Conservation (phyloP, 139 green algal genomes). For the Chlamydomonas incerta region DNA sequence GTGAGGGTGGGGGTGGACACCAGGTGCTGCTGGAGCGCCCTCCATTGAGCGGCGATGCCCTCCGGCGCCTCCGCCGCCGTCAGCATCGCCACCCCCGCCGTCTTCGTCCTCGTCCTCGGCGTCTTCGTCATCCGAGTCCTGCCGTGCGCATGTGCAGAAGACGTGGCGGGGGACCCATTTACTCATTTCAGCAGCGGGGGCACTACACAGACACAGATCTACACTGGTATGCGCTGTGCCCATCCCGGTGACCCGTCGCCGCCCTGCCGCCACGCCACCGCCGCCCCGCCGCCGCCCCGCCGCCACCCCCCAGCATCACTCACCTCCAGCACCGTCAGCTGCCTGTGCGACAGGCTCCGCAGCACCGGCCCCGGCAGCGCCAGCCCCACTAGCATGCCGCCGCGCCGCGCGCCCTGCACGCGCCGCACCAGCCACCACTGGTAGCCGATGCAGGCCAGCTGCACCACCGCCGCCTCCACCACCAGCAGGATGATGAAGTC, state of each 20-base stretch:
- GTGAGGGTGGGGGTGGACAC: no score
- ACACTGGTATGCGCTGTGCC: no score
- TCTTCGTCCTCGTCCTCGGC: slow-evolving; percentile 1
- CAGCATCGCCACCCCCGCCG: background rate
- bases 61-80: background rate
- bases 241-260: no score
- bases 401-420: slow-evolving; percentile 4
- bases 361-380: slow-evolving; percentile 41
- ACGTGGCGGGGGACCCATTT: no score
- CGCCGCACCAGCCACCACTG: background rate
- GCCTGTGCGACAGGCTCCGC: slow-evolving; percentile 16
- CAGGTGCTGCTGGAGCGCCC: background rate
- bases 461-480: slow-evolving; percentile 19
- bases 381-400: slow-evolving; percentile 20
- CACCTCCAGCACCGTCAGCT: slow-evolving; percentile 1
- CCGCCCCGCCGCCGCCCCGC: background rate
- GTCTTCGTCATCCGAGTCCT: slow-evolving; percentile 41
- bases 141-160: no score
- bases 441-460: slow-evolving; percentile 17
- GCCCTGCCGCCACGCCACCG: background rate
- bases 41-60: background rate
- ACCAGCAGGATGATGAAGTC: slow-evolving; percentile 37
- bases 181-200: no score
- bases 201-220: no score
- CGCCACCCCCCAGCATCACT: background rate